A percentile compares a stretch with the other conserved stretches of the same genome.
Conservation (phyloP, 2,329 filamentous ascomycete species). For the Calonectria pseudoreteaudii region DNA sequence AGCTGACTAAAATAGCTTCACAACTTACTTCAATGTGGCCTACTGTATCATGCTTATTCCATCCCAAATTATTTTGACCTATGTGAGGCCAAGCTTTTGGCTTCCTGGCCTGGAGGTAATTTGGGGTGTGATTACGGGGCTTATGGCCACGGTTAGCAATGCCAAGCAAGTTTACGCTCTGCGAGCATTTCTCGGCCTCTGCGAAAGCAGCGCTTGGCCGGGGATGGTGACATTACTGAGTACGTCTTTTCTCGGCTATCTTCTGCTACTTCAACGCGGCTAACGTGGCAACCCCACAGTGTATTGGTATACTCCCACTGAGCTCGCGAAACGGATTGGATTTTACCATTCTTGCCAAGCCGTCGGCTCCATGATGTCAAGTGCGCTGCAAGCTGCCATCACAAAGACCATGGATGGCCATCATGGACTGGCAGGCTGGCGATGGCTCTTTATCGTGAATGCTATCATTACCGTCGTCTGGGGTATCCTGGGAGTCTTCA, state of each 20-base stretch:
- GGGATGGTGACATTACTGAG: constrained; percentile 51
- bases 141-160: constrained; percentile 47
- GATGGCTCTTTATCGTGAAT: constrained; percentile 60
- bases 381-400: constrained; percentile 56
- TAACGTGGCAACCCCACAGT: background rate
- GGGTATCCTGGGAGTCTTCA: constrained; percentile 46
- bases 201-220: constrained; percentile 50
- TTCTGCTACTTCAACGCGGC: background rate
- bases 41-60: constrained; percentile 63
- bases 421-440: constrained; percentile 55
- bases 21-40: constrained; percentile 67
- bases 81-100: constrained; percentile 52
- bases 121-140: constrained; percentile 42
- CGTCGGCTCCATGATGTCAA: constrained; percentile 56
- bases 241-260: background rate
- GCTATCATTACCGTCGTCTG: constrained; percentile 50
- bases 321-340: constrained; percentile 47
- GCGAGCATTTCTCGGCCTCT: constrained; percentile 55
- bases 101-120: constrained; percentile 50
- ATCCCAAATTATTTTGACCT: constrained; percentile 52
- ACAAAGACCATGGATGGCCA: constrained; percentile 53
- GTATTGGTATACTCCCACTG: constrained; percentile 28
- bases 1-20: constrained; percentile 35
- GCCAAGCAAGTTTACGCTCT: constrained; percentile 50
- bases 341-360: constrained; percentile 56